Evolutionary conservation across 345 rosid genomes (phyloP), one percentile per base, ranked within the genome.

Genomic region (Citrus glauca): DNA sequence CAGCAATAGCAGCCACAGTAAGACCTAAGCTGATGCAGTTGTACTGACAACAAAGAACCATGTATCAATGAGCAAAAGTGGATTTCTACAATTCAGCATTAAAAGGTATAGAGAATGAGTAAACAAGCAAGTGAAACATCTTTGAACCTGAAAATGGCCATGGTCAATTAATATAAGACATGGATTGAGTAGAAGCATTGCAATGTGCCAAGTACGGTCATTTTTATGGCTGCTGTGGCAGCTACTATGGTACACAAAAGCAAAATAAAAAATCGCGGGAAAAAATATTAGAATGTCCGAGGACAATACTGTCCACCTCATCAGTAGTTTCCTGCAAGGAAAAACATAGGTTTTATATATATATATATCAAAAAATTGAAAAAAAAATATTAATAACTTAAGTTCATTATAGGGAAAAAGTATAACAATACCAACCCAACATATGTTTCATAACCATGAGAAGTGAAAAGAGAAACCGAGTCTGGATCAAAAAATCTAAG

Each of bases 1-100:
- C 93, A 80, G 95, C 94, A 83, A 90, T 80, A 71, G 99, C 99
- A 72, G 89, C 97, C 20, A 91, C 7, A 3, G 92, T 85, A 55
- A 97, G 87, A 77, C 98, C 98, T 91, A 97, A 90, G 83, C 98
- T 97, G 86, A 97, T 97, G 81, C 94, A 97, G 25, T 97, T 94
- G 75, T 87, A 97, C 98, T 94, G 91, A 85, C 85, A 82, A 85
- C 85, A 82, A 32, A 80, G 74, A 74, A 82, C 60, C 59, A 33
- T 37, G 42, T 13, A 60, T 73, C 77, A 56, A 53, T 76, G 28
- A 87, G 79, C 70, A 76, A 53, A 57, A 76, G 66, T 69, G 71
- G 5, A 42, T 28, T 66, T 74, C 7, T 69, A 73, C 13, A 64
- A 27, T 75, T 72, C 14, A 72, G 65, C 11, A 72, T 9, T 11